Evolutionary conservation across 73 alveolate genomes (phyloP), one percentile per base, ranked within the genome.

Genomic region (Paramecium caudatum): DNA sequence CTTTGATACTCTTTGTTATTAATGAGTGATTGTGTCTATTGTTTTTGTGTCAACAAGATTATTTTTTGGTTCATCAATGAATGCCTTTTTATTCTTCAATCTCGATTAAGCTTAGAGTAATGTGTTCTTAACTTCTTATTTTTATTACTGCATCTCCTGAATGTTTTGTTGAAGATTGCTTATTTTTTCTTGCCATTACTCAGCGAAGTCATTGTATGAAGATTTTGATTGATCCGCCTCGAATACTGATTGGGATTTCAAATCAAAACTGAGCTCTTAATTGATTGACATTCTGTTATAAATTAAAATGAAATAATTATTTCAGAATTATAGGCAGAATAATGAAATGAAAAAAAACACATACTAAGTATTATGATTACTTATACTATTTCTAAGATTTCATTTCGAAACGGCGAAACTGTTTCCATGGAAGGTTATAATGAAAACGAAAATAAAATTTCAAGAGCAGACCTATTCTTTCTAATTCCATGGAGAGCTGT

Each of bases 201-300:
- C 80, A 9, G 30, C 30, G 10, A 55, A 55, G 30, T 55, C 45
- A 27, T 55, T 49, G 23, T 6, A 19, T 12, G 8, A 43, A 55
- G 41, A 55, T 55, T 55, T 21, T 9, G 45, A 21, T 23, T 55
- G 30, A 55, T 10, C 9, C 8, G 8, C 5, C 9, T 9, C 12
- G 80, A 55, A 55, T 55, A 16, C 30, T 10, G 5, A 3, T 55
- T 0, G 2, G 12, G 37, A 21, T 55, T 55, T 55, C 30, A 3
- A 55, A 12, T 55, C 80, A 23, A 55, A 55, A 55, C 45, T 17
- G 45, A 23, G 43, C 12, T 55, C 41, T 55, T 55, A 55, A 55
- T 55, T 55, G 80, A 23, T 55, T 55, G 80, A 55, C 45, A 55
- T 55, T 55, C 45, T 55, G 80, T 55, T 55, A 55, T 55, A 55